Evolutionary conservation across 2,329 filamentous ascomycete species (phyloP).

Genomic region (Cytospora paraplurivora): DNA sequence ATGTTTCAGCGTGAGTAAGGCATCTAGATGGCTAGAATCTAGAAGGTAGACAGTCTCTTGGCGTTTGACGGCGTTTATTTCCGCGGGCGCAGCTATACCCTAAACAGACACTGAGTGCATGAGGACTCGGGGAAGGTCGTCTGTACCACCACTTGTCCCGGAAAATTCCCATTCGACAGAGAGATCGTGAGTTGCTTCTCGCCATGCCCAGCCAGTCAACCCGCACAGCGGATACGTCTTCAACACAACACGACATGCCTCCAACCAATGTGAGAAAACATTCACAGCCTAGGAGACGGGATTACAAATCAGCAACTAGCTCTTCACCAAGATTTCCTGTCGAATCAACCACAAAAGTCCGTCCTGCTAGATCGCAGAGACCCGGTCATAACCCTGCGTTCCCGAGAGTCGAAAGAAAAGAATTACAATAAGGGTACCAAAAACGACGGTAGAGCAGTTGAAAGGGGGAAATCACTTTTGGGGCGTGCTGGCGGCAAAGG

Average conservation of each 20-base stretch:
- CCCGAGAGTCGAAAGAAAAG: slow-evolving; percentile 29
- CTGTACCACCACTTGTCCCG: neutral
- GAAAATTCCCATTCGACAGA: neutral
- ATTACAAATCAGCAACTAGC: slow-evolving; percentile 25
- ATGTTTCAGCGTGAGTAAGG: slow-evolving; percentile 5
- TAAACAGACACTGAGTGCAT: slow-evolving; percentile 7
- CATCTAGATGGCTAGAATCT: slow-evolving; percentile 17
- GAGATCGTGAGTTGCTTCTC: slow-evolving; percentile 16
- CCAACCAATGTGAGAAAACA: slow-evolving; percentile 11
- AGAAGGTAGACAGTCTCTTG: slow-evolving; percentile 9
- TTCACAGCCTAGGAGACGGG: slow-evolving; percentile 29
- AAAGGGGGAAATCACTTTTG: slow-evolving; percentile 70
- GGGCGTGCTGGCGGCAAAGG: slow-evolving; percentile 84
- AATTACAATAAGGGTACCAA: slow-evolving; percentile 22
- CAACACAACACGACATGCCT: slow-evolving; percentile 1
- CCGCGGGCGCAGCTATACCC: slow-evolving; percentile 26
- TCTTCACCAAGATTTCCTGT: slow-evolving; percentile 15
- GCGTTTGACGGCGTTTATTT: slow-evolving; percentile 24
- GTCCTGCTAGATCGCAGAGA: slow-evolving; percentile 22
- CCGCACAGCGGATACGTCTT: slow-evolving; percentile 7
- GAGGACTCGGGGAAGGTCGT: slow-evolving; percentile 1
- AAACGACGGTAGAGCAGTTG: slow-evolving; percentile 33
- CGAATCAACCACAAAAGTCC: slow-evolving; percentile 23
- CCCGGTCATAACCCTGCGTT: slow-evolving; percentile 20
- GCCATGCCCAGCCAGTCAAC: slow-evolving; percentile 13